Base-by-base conservation (phyloP, 306 rosid species). In the Pyrus betulifolia region DNA sequence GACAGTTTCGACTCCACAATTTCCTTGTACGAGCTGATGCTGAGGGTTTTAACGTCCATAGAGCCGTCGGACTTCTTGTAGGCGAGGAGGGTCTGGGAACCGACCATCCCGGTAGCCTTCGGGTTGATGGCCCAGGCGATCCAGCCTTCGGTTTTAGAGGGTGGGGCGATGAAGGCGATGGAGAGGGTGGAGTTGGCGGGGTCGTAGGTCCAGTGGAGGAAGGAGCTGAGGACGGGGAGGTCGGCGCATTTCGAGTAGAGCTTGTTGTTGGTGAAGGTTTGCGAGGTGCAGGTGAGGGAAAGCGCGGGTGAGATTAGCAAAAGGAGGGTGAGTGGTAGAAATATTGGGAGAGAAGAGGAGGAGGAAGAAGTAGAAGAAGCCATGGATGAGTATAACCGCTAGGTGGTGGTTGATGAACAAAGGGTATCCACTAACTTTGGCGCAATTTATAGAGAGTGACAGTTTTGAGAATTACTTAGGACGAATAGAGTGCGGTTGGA, bases 41-140 rank as follows among this genome's bases (percentile, higher is more conserved):
- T 83, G 77, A 62, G 89, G 22, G 85, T 79, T 44, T n/a, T 35
- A 22, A 84, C 73, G 17, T 40, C 30, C 12, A 78, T 25, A 6
- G 44, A 11, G 35, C 75, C 78, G 54, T 64, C 28, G 0, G 30
- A 4, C 4, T 79, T 6, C 57, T 66, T 74, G 76, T 28, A 75
- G 21, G 98, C 93, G 3, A 95, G 25, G 6, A 95, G 42, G 5
- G 97, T 72, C 60, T 90, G 89, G 0, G 93, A 17, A 0, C 97
- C 96, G 1, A 0, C 2, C 98, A 95, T 95, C n/a, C 79, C 81
- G 13, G 60, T 63, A 7, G 60, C 75, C 44, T 80, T 55, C 14
- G 91, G 96, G 70, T 95, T 95, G 30, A 95, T 54, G 0, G 84
- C 96, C 98, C 98, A 95, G 15, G 91, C 54, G 13, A 89, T 84